Evolutionary conservation across 495 filamentous ascomycete genomes (phyloP).

Genomic region (Neurospora pannonica): DNA sequence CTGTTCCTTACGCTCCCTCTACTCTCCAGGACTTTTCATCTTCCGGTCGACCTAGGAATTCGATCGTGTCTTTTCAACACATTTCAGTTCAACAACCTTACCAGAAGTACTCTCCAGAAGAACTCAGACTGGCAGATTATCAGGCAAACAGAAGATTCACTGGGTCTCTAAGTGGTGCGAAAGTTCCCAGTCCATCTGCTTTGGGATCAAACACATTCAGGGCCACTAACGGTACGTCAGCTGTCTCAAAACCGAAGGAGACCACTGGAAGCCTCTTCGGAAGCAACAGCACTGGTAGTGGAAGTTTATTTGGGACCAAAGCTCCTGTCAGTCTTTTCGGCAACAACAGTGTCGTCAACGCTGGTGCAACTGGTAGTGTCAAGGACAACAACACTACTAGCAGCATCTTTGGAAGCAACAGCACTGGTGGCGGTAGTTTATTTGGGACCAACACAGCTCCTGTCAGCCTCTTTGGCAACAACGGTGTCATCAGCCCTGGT

Average conservation of each 20-base stretch:
- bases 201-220: background rate
- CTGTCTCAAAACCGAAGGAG: background rate
- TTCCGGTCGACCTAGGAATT: background rate
- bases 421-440: background rate
- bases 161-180: background rate
- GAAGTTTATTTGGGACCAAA: background rate
- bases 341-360: background rate
- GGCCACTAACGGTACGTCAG: background rate
- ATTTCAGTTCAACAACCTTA: background rate
- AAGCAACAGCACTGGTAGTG: background rate
- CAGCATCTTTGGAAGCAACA: background rate
- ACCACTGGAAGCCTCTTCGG: background rate
- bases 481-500: too few species aligned
- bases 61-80: background rate
- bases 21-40: background rate
- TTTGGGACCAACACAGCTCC: background rate
- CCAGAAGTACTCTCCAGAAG: background rate
- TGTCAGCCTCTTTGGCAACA: too few species aligned
- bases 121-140: background rate
- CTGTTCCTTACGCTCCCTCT: background rate
- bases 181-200: background rate
- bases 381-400: background rate
- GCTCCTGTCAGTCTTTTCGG: background rate
- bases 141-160: background rate
- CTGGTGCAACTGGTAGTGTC: background rate